Evolutionary conservation across 768 basidiomycete species (phyloP).

Genomic region (Phylloporus arenicola): DNA sequence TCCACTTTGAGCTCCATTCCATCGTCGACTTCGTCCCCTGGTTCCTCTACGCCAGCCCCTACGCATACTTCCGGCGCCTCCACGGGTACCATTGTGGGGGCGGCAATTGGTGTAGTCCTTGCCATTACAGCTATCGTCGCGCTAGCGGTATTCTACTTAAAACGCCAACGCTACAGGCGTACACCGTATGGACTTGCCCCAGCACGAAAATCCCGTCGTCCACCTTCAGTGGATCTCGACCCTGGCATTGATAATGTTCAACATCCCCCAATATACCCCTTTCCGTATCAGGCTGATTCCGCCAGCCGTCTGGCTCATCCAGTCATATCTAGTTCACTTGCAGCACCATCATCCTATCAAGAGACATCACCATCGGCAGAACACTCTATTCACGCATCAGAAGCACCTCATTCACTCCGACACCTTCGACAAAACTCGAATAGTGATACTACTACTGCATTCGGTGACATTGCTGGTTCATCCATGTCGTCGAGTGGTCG

Average conservation of each 20-base stretch:
- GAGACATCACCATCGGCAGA: constrained; percentile 1
- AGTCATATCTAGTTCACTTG: constrained; percentile 1
- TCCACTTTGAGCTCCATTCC: constrained; percentile 35
- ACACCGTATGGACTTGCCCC: constrained; percentile 28
- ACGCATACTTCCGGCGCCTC: constrained; percentile 28
- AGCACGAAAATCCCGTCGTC: constrained; percentile 26
- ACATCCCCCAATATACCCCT: constrained; percentile 34
- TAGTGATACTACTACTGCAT: constrained; percentile 14
- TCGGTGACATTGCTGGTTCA: constrained; percentile 18
- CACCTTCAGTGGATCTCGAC: constrained; percentile 38
- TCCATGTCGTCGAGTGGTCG: constrained; percentile 37
- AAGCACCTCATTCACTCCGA: background rate
- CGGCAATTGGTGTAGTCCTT: constrained; percentile 46
- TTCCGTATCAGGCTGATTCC: constrained; percentile 25
- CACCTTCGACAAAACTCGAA: constrained; percentile 21
- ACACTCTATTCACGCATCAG: constrained; percentile 10
- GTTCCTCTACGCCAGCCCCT: constrained; percentile 17
- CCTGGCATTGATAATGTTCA: constrained; percentile 17
- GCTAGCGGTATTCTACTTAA: constrained; percentile 48
- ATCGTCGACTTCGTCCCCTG: constrained; percentile 16
- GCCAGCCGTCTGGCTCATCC: constrained; percentile 14
- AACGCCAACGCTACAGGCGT: constrained; percentile 19
- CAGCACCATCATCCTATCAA: constrained; percentile 1
- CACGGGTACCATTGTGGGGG: constrained; percentile 43
- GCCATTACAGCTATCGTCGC: constrained; percentile 49